phyloP scores from a whole-genome alignment of 768 basidiomycete species.

The Brasilioporus rufonigricans region DNA sequence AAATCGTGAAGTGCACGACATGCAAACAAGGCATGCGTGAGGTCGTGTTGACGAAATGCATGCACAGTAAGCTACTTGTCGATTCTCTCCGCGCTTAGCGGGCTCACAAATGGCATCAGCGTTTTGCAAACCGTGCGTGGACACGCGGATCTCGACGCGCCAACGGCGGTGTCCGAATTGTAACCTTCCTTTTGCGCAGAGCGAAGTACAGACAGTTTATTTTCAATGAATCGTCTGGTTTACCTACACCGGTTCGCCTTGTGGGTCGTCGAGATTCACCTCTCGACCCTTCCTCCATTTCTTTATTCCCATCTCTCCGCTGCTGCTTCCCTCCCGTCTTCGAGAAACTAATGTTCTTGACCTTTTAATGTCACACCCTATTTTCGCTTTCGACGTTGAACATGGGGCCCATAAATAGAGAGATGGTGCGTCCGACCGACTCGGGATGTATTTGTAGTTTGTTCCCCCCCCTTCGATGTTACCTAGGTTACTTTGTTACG shows the following conservation, averaged over 20 bases:
- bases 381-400: not conserved
- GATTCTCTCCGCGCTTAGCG: not conserved
- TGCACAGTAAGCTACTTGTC: slow-evolving; percentile 69
- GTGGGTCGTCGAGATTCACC: too few relatives aligned
- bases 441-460: not conserved
- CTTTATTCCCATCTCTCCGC: too few relatives aligned
- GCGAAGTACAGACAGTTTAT: slow-evolving; percentile 71
- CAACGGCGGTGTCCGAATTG: slow-evolving; percentile 96
- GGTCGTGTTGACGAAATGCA: slow-evolving; percentile 83
- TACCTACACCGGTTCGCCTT: not conserved
- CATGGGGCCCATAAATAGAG: not conserved
- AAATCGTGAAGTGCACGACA: slow-evolving; percentile 84
- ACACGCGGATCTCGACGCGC: slow-evolving; percentile 81
- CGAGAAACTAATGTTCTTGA: not conserved
- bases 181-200: slow-evolving; percentile 73
- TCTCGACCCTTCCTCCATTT: too few relatives aligned
- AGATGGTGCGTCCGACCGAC: not conserved
- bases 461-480: not conserved
- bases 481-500: not conserved
- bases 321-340: not conserved
- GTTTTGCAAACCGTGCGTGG: slow-evolving; percentile 83
- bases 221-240: slow-evolving; percentile 43
- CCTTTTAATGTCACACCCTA: not conserved
- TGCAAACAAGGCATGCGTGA: slow-evolving; percentile 78
- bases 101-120: slow-evolving; percentile 42